Base-by-base conservation (phyloP, 164 flowering plant species). In the Macadamia integrifolia region DNA sequence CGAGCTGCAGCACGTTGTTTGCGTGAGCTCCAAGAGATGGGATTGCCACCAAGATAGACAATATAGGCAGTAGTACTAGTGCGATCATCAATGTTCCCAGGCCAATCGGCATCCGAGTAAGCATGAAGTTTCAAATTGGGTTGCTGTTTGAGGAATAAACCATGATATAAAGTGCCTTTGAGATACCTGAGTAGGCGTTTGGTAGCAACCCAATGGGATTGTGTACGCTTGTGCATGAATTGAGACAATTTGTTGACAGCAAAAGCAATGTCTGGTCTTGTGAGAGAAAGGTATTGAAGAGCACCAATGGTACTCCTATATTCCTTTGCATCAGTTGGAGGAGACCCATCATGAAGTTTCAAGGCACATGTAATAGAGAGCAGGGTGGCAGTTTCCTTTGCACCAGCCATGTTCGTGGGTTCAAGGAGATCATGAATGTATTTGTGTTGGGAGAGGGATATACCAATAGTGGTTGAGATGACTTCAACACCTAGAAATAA, bases 401-500 rank as follows among this genome's bases (percentile, higher is more conserved):
- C 58, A 15, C 30, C 55, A 1, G 29, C 13, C 42, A 17, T 55
- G 14, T 2, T 52, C 0, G 53, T 60, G 67, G n/a, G 1, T 13
- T 9, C 23, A 23, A 70, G 67, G 6, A 70, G 0, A 18, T 70
- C 66, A 0, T 12, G 23, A 6, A 70, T 70, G 23, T 70, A 60
- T 31, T 60, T 55, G 8, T 64, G 61, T 23, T 63, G 62, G 14
- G 62, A 43, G 4, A 64, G n/a, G n/a, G 17, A 64, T 17, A 5
- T 57, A 15, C 1, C 73, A 43, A 23, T 23, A 23, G 23, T 7
- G 9, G 48, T 60, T 3, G 73, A 28, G 2, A 60, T 8, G 2
- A 72, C 62, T 31, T 72, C 75, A 28, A 72, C 55, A 3, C 71
- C 64, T 12, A 66, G 43, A 11, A 72, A 72, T 29, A 53, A 67